A percentile compares a stretch with the other conserved stretches of the same genome.
These are phyloP conservation scores for Streptanthus diversifolius DNA, from an alignment of 345 rosid species.

Conservation along the genomic window DNA sequence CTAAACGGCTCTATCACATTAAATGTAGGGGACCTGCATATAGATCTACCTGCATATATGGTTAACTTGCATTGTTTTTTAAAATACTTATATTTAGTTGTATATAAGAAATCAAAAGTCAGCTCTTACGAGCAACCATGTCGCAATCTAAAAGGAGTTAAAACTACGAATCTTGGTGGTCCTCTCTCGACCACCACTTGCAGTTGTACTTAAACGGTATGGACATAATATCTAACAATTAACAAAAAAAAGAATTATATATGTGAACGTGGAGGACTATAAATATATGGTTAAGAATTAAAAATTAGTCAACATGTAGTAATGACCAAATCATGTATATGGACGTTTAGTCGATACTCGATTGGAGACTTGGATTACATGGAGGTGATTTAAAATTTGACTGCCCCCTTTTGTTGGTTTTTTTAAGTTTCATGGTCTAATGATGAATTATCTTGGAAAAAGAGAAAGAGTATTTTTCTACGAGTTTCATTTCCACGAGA, in stretches of 20 bases:
- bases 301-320: neutral
- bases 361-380: slow-evolving; percentile 7
- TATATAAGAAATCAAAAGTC: slow-evolving; percentile 10
- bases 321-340: neutral
- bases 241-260: neutral
- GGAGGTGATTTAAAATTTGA: neutral
- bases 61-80: neutral
- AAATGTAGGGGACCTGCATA: neutral
- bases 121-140: slow-evolving; percentile 25
- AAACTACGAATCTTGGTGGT: slow-evolving; percentile 1
- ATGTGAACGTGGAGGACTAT: neutral
- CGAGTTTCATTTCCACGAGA: too few relatives aligned
- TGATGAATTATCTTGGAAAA: too few relatives aligned
- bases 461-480: too few relatives aligned
- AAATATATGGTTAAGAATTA: neutral
- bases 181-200: slow-evolving; percentile 26
- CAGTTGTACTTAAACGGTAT: neutral
- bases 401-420: neutral
- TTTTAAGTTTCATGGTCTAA: neutral
- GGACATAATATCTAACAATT: slow-evolving; percentile 1
- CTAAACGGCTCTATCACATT: neutral
- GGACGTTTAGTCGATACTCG: neutral
- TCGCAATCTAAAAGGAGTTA: slow-evolving; percentile 20
- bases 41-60: neutral
- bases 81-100: neutral